Conservation (phyloP, 23 red algal species). For the Agarophyton chilense region DNA sequence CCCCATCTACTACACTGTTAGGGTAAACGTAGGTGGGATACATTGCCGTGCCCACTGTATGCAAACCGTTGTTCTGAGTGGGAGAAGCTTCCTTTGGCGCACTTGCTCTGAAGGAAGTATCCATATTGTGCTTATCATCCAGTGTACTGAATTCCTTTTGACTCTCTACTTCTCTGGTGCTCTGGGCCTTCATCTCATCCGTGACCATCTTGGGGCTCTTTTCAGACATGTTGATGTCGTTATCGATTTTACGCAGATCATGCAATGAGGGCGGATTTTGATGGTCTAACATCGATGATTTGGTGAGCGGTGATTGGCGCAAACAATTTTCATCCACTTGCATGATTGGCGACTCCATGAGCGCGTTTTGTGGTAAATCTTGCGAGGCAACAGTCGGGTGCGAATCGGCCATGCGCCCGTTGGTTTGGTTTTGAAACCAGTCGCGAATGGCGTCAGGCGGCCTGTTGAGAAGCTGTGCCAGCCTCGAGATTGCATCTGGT, state of each 20-base stretch:
- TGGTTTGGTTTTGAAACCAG: slow-evolving; percentile 16
- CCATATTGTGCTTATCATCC: slow-evolving; percentile 1
- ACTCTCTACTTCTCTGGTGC: neutral
- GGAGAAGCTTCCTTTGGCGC: neutral
- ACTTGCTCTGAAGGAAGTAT: neutral
- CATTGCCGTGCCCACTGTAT: neutral
- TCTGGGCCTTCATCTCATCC: neutral
- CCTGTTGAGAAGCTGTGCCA: slow-evolving; percentile 30
- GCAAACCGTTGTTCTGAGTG: neutral
- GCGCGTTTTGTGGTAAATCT: neutral
- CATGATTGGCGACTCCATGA: slow-evolving; percentile 19
- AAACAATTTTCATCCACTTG: neutral
- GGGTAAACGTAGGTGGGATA: slow-evolving; percentile 29
- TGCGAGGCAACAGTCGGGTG: neutral
- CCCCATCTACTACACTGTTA: neutral
- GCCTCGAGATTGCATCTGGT: slow-evolving; percentile 11
- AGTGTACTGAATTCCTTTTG: neutral
- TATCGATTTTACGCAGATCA: slow-evolving; percentile 2
- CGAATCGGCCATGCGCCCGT: neutral
- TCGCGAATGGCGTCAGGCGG: slow-evolving; percentile 23
- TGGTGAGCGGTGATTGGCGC: neutral
- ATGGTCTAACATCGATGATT: neutral
- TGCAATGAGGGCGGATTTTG: neutral
- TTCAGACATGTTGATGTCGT: slow-evolving; percentile 7
- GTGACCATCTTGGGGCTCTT: slow-evolving; percentile 14